phyloP scores from a whole-genome alignment of 2,329 filamentous ascomycete genomes.

The Venturia carpophila region DNA sequence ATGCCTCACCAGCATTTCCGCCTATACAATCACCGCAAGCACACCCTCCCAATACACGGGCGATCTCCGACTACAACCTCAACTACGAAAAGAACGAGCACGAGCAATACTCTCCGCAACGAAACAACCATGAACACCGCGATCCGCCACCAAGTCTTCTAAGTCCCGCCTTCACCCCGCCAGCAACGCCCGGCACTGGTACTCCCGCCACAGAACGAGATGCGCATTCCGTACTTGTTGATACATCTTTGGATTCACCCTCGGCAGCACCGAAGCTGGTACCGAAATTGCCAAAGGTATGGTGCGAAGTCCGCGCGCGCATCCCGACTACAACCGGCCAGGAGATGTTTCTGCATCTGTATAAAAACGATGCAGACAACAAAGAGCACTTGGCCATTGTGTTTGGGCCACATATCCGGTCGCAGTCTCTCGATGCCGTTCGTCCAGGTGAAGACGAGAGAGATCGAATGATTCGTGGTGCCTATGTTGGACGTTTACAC shows the following conservation, averaged over 20 bases:
- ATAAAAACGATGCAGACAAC: slow-evolving; percentile 83
- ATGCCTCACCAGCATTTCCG: slow-evolving; percentile 44
- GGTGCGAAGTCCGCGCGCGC: slow-evolving; percentile 86
- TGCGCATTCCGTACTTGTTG: slow-evolving; percentile 38
- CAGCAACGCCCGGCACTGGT: slow-evolving; percentile 24
- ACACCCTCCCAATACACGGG: slow-evolving; percentile 25
- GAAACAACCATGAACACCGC: slow-evolving; percentile 22
- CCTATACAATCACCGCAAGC: slow-evolving; percentile 41
- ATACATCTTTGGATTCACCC: slow-evolving; percentile 28
- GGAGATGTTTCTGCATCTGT: slow-evolving; percentile 95
- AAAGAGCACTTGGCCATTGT: slow-evolving; percentile 98
- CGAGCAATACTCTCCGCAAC: slow-evolving; percentile 23
- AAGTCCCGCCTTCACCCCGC: slow-evolving; percentile 40
- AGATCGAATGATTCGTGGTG: slow-evolving; percentile 88
- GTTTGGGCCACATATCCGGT: slow-evolving; percentile 78
- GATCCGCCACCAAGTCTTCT: slow-evolving; percentile 37
- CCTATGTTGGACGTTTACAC: slow-evolving; percentile 80
- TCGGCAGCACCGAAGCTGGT: slow-evolving; percentile 51
- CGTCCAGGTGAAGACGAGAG: slow-evolving; percentile 73
- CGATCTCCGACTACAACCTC: slow-evolving; percentile 34
- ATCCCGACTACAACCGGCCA: slow-evolving; percentile 88
- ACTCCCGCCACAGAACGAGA: slow-evolving; percentile 30
- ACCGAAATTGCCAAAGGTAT: slow-evolving; percentile 70
- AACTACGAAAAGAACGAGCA: slow-evolving; percentile 24
- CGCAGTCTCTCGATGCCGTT: slow-evolving; percentile 60